Percentiles rank a stretch among this genome's conserved stretches.
phyloP scores from a whole-genome alignment of 768 basidiomycete species.

The Cystobasidium ongulense region DNA sequence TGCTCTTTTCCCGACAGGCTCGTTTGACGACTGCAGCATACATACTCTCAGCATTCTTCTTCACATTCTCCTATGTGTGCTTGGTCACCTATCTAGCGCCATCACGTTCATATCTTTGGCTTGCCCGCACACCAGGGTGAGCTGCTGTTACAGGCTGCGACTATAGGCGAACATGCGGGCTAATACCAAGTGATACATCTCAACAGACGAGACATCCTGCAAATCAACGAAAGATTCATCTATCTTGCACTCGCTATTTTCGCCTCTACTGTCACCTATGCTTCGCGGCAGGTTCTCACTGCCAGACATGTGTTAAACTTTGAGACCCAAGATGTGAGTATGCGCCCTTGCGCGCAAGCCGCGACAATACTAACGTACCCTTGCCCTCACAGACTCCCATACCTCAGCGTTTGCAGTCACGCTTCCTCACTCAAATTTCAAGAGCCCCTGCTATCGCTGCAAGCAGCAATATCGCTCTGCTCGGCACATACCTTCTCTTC shows the following conservation, averaged over 20 bases:
- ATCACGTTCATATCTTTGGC: neutral
- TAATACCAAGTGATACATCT: neutral
- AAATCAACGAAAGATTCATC: slow-evolving; percentile 19
- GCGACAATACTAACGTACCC: too few relatives aligned
- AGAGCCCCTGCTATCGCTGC: neutral
- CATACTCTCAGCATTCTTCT: neutral
- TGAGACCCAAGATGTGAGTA: neutral
- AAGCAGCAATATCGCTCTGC: slow-evolving; percentile 11
- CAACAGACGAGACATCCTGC: neutral
- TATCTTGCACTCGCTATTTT: neutral
- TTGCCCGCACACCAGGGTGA: slow-evolving; percentile 13
- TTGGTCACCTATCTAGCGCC: slow-evolving; percentile 7
- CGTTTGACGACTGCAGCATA: slow-evolving; percentile 8
- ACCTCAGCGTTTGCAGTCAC: neutral
- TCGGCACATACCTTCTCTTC: slow-evolving; percentile 27
- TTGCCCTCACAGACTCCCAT: slow-evolving; percentile 9
- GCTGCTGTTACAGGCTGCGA: neutral
- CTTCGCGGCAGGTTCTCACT: neutral
- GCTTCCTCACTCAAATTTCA: neutral
- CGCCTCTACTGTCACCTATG: neutral
- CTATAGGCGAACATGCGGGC: neutral
- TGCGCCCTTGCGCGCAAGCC: too few relatives aligned
- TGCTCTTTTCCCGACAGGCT: neutral
- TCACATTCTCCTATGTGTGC: neutral
- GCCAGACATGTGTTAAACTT: neutral